Evolutionary conservation across 805 yeast genomes (phyloP), one percentile per base, ranked within the genome.

Genomic region (Zygosaccharomyces siamensis): DNA sequence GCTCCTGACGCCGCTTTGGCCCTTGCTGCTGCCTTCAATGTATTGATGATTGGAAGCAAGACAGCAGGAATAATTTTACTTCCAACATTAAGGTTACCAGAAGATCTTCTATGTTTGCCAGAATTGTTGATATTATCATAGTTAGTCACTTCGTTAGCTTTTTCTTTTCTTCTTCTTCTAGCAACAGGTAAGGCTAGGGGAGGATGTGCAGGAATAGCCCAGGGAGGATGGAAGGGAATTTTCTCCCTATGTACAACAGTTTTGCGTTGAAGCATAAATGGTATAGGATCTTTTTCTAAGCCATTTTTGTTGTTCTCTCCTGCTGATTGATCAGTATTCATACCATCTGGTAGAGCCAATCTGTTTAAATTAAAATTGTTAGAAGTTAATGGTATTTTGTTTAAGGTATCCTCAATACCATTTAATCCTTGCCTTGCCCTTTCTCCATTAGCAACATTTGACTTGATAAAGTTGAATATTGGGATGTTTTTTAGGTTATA

Each of bases 21-120:
- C 43, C 56, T 63, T 3, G 70, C 69, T 5, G 70, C 70, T 8
- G 65, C 60, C 39, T 65, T 63, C 27, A 66, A 48, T 5, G 69
- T 64, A 10, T 61, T 64, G 11, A 65, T 59, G 7, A 66, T 59
- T 3, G 69, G 67, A 24, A 58, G 51, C 28, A 66, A 47, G 12
- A 65, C 56, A 2, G 57, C 54, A 3, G 68, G 65, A 26, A 66
- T 47, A 21, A 63, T 47, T 33, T 45, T 55, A 32, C 49, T 56
- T 33, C 57, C 54, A 16, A 44, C 45, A 39, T 47, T 49, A 33
- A 58, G 47, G 30, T 46, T 40, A 5, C 52, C 28, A 7, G 56
- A 51, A 33, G 41, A 21, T 7, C 28, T 27, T 14, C 41, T 45
- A 20, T 39, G 43, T 10, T 28, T 32, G 4, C 36, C 33, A 10